Conservation (phyloP, 2,329 filamentous ascomycete species). For the Penicillium frequentans region DNA sequence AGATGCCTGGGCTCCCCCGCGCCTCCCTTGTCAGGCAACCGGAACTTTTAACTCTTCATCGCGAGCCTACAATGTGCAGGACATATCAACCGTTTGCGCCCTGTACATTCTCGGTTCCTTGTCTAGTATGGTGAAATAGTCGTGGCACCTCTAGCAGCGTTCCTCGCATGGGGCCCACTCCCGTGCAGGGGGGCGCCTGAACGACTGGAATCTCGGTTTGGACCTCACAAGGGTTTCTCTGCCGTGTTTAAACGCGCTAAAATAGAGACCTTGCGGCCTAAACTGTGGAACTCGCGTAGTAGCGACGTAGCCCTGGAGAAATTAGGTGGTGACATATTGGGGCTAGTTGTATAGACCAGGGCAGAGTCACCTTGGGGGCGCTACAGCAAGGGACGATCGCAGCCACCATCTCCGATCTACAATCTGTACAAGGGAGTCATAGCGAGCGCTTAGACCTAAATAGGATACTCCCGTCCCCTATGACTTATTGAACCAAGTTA, state of each 20-base stretch:
- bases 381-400: constrained; percentile 10
- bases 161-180: constrained; percentile 1
- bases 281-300: not conserved
- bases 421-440: not conserved
- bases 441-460: not conserved
- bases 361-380: not conserved
- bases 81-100: not conserved
- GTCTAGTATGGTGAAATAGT: not conserved
- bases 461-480: not conserved
- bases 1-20: constrained; percentile 7
- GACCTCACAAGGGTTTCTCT: not conserved
- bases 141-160: not conserved
- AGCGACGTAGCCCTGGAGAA: not conserved
- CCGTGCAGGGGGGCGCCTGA: not conserved
- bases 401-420: not conserved
- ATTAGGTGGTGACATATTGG: not conserved
- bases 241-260: not conserved
- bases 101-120: constrained; percentile 7
- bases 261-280: not conserved
- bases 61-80: not conserved
- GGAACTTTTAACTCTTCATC: no score
- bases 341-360: not conserved
- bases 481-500: not conserved
- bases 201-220: not conserved
- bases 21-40: not conserved